phyloP scores from a whole-genome alignment of 2,329 filamentous ascomycete genomes.

The Cladosporium sp. region DNA sequence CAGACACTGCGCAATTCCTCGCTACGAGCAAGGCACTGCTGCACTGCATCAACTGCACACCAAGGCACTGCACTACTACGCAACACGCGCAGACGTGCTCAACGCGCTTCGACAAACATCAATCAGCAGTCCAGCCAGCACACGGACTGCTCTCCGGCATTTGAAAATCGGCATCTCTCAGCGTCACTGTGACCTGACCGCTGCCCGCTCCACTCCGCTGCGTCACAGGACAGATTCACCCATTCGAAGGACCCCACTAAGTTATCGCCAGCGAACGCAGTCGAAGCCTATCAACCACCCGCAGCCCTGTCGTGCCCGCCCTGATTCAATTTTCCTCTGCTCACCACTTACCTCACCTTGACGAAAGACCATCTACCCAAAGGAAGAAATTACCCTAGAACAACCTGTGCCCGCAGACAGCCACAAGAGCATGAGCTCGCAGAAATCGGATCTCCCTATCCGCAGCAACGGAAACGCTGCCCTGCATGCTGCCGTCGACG shows the following conservation, averaged over 20 bases:
- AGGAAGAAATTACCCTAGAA: not conserved
- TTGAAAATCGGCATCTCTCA: not conserved
- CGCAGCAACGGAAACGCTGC: slow-evolving; percentile 19
- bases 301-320: not conserved
- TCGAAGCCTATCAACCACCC: slow-evolving; percentile 13
- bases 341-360: slow-evolving; percentile 7
- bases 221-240: slow-evolving; percentile 8
- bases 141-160: slow-evolving; percentile 2
- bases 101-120: not conserved
- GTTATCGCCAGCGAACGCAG: slow-evolving; percentile 1
- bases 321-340: not conserved
- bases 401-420: slow-evolving; percentile 5
- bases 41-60: not conserved
- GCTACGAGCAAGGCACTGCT: not conserved
- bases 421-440: slow-evolving; percentile 37
- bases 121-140: not conserved
- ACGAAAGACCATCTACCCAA: not conserved
- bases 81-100: not conserved
- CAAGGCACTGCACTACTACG: not conserved
- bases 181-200: slow-evolving; percentile 2
- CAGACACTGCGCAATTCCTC: not conserved
- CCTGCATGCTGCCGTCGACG: slow-evolving; percentile 12
- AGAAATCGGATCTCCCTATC: slow-evolving; percentile 33
- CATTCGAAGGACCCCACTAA: not conserved
- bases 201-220: not conserved